These are phyloP conservation scores for Lablab purpureus DNA, from an alignment of 306 rosid species.

Conservation along the genomic window DNA sequence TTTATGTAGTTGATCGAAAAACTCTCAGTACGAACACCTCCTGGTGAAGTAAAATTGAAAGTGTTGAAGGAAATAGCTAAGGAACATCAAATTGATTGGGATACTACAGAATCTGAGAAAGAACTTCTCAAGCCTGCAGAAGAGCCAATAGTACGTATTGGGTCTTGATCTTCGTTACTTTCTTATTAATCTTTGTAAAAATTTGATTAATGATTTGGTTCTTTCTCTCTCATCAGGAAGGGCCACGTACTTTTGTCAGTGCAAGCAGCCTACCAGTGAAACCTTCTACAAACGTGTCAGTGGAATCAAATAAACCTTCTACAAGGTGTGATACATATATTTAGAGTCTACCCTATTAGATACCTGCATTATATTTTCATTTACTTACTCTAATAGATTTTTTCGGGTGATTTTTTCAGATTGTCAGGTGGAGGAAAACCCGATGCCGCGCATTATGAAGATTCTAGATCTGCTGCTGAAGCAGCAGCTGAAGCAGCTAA, in stretches of 20 bases:
- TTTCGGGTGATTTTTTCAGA: conserved; percentile 45
- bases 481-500: conserved; percentile 92
- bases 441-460: conserved; percentile 54
- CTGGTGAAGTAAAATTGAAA: conserved; percentile 79
- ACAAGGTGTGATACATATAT: conserved; percentile 44
- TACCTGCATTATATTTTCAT: neutral
- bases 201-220: neutral
- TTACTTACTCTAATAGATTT: conserved; percentile 4
- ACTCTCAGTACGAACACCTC: conserved; percentile 91
- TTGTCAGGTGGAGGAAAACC: conserved; percentile 49
- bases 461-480: conserved; percentile 80
- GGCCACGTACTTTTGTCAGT: conserved; percentile 70
- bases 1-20: conserved; percentile 87
- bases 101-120: conserved; percentile 77
- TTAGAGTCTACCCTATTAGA: neutral
- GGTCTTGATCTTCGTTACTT: conserved; percentile 33
- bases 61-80: conserved; percentile 93
- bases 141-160: conserved; percentile 71
- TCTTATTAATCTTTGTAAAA: conserved; percentile 22
- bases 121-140: conserved; percentile 93
- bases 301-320: conserved; percentile 48
- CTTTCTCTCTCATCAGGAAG: conserved; percentile 60
- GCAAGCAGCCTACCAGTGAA: conserved; percentile 72
- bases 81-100: conserved; percentile 91
- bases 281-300: conserved; percentile 49